phyloP scores from a whole-genome alignment of 768 basidiomycete genomes.

The Rhizopogon roseolus region DNA sequence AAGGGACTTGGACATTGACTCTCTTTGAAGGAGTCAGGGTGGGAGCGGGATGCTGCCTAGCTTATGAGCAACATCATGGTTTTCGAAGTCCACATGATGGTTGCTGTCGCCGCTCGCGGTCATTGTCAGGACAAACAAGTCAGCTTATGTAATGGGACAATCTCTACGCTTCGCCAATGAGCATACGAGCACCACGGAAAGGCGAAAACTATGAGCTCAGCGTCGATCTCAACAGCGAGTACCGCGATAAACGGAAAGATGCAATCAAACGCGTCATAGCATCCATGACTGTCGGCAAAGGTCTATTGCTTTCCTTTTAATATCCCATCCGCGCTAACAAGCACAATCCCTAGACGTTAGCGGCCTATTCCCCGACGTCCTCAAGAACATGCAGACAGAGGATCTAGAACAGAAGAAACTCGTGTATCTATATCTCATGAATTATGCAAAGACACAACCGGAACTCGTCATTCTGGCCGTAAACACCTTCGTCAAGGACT shows the following conservation, averaged over 20 bases:
- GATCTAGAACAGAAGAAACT: constrained; percentile 99
- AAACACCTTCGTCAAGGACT: constrained; percentile 98
- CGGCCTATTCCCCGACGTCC: constrained; percentile 94
- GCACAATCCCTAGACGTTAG: constrained; percentile 58
- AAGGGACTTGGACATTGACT: too few species aligned
- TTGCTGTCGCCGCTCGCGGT: too few species aligned
- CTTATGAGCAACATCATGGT: too few species aligned
- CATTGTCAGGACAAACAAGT: not conserved
- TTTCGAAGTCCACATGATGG: too few species aligned
- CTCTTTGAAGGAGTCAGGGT: too few species aligned
- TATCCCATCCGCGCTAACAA: constrained; percentile 4
- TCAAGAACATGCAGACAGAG: constrained; percentile 99
- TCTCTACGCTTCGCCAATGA: constrained; percentile 22
- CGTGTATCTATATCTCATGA: constrained; percentile 99
- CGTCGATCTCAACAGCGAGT: constrained; percentile 95
- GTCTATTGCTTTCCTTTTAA: constrained; percentile 33
- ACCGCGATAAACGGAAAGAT: constrained; percentile 93
- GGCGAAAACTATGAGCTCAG: constrained; percentile 98
- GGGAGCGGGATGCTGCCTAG: too few species aligned
- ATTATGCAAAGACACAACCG: constrained; percentile 98
- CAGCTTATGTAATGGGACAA: constrained; percentile 1
- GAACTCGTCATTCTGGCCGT: constrained; percentile 98
- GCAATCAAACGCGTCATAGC: constrained; percentile 98
- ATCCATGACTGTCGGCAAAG: constrained; percentile 99
- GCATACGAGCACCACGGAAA: constrained; percentile 57